Evolutionary conservation across 2,329 filamentous ascomycete species (phyloP).

Genomic region (Hypoxylon sp.): DNA sequence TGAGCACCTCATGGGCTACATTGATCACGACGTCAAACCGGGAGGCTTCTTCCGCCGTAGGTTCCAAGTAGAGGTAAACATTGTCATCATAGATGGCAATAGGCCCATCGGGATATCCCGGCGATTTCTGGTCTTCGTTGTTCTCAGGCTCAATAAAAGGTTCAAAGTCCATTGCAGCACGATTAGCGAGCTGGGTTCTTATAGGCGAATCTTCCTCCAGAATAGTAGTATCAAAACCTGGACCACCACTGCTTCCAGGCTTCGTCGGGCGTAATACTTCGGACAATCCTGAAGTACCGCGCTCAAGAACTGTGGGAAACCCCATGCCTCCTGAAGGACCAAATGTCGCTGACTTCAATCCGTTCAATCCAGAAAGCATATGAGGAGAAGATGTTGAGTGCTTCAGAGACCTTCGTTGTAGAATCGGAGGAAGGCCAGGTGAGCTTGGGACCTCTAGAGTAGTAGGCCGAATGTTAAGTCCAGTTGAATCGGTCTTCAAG

Average conservation of each 20-base stretch:
- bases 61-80: slow-evolving; percentile 85
- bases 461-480: slow-evolving; percentile 64
- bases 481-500: slow-evolving; percentile 78
- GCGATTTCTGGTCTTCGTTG: slow-evolving; percentile 84
- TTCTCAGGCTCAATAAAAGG: slow-evolving; percentile 77
- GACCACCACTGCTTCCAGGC: slow-evolving; percentile 50
- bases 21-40: slow-evolving; percentile 88
- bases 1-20: slow-evolving; percentile 84
- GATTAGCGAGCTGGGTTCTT: slow-evolving; percentile 72
- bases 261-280: slow-evolving; percentile 69
- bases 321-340: slow-evolving; percentile 75
- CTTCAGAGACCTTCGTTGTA: slow-evolving; percentile 74
- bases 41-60: slow-evolving; percentile 81
- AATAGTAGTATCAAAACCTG: slow-evolving; percentile 61
- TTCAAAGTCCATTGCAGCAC: slow-evolving; percentile 71
- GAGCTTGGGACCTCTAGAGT: slow-evolving; percentile 70
- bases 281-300: slow-evolving; percentile 73
- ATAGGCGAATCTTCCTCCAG: slow-evolving; percentile 72
- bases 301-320: slow-evolving; percentile 72
- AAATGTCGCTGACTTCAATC: slow-evolving; percentile 71
- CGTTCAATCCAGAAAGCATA: slow-evolving; percentile 72
- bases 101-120: slow-evolving; percentile 85
- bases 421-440: slow-evolving; percentile 69
- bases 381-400: slow-evolving; percentile 78
- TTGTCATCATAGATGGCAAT: slow-evolving; percentile 85